Evolutionary conservation across 805 yeast genomes (phyloP).

Genomic region (Starmerella gropengiesseri): DNA sequence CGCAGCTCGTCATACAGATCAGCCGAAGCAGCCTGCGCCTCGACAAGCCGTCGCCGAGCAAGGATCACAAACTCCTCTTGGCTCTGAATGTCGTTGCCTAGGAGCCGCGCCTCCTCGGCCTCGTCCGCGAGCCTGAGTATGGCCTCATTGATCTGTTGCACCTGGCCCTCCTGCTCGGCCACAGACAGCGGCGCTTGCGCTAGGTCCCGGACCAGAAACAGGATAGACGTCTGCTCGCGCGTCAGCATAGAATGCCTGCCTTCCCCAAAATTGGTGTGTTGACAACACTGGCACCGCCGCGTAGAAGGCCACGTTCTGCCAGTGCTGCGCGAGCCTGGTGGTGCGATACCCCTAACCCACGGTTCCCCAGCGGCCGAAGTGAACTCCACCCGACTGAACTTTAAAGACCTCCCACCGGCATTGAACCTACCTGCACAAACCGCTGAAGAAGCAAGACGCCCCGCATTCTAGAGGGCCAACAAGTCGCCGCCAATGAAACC

Average conservation of each 20-base stretch:
- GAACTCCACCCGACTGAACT: too few species aligned
- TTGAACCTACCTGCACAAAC: too few species aligned
- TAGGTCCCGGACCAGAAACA: constrained; percentile 13
- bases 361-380: too few species aligned
- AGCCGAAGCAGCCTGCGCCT: constrained; percentile 20
- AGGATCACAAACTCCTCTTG: constrained; percentile 10
- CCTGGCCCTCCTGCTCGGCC: constrained; percentile 7
- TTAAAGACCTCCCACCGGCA: too few species aligned
- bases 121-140: constrained; percentile 16
- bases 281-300: too few species aligned
- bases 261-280: too few species aligned
- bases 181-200: constrained; percentile 3
- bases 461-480: too few species aligned
- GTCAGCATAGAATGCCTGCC: constrained; percentile 6
- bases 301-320: too few species aligned
- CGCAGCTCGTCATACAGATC: neutral
- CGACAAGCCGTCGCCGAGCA: constrained; percentile 17
- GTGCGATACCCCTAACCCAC: too few species aligned
- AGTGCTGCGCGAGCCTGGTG: too few species aligned
- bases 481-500: neutral
- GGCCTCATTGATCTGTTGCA: constrained; percentile 8
- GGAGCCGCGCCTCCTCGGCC: constrained; percentile 12
- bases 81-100: neutral
- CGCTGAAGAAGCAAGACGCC: too few species aligned
- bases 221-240: constrained; percentile 7